phyloP scores from a whole-genome alignment of 306 rosid species.

The Citrullus colocynthis region DNA sequence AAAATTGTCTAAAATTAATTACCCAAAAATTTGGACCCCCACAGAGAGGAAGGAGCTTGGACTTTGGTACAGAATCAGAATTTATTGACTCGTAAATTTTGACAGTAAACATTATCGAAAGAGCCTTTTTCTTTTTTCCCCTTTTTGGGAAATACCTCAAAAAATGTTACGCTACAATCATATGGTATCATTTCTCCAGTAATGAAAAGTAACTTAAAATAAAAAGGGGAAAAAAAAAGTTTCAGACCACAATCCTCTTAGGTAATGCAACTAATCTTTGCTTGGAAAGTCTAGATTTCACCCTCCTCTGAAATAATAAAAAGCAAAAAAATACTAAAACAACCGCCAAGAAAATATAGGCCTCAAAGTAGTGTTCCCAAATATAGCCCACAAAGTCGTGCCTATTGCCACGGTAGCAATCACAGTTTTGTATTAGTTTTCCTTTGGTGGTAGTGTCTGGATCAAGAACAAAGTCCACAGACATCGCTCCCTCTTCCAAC shows the following conservation, averaged over 20 bases:
- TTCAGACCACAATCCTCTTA: conserved; percentile 28
- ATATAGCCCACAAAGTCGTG: conserved; percentile 26
- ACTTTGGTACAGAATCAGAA: not conserved
- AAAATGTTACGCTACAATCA: not conserved
- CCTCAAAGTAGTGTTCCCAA: conserved; percentile 38
- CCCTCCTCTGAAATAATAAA: conserved; percentile 43
- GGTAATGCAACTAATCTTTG: conserved; percentile 29
- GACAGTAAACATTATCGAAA: not conserved
- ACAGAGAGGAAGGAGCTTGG: not conserved
- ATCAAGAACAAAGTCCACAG: conserved; percentile 79
- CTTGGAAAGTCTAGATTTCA: conserved; percentile 26
- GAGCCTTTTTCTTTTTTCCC: not conserved
- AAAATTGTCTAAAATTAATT: not conserved
- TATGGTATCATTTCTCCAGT: not conserved
- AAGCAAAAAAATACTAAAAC: conserved; percentile 45
- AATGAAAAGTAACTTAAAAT: not conserved
- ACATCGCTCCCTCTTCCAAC: conserved; percentile 52
- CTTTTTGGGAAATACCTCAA: not conserved
- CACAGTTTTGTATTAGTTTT: conserved; percentile 29
- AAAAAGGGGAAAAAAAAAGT: not conserved
- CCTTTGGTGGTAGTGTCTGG: conserved; percentile 33
- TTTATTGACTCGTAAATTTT: not conserved
- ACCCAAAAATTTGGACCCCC: not conserved
- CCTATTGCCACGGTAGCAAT: conserved; percentile 34
- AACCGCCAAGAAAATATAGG: conserved; percentile 33